Evolutionary conservation across 306 rosid species (phyloP).

Genomic region (Cotoneaster glaucophyllus): DNA sequence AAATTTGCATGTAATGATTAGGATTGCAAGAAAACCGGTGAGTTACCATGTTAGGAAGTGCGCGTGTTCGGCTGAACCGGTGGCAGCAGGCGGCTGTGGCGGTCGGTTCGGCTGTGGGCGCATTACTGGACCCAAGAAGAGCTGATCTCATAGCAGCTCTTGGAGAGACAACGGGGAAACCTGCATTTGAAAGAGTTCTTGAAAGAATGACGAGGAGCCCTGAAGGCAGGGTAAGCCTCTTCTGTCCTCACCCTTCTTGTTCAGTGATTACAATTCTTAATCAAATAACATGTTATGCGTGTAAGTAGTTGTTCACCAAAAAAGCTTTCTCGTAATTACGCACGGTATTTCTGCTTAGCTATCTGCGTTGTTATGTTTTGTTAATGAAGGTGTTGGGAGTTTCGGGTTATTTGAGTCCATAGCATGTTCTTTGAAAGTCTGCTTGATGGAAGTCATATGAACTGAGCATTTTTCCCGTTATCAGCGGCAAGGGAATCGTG

Average conservation of each 20-base stretch:
- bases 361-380: background rate
- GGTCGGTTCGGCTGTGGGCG: conserved; percentile 89
- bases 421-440: background rate
- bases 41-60: conserved; percentile 46
- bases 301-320: too few species aligned
- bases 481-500: too few species aligned
- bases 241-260: background rate
- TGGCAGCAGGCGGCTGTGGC: conserved; percentile 96
- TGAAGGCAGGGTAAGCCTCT: conserved; percentile 64
- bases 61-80: conserved; percentile 47
- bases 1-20: background rate
- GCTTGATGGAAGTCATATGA: background rate
- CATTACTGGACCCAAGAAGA: conserved; percentile 83
- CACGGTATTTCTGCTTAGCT: background rate
- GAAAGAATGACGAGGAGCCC: conserved; percentile 66
- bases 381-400: background rate
- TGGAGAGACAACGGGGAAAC: conserved; percentile 91
- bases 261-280: background rate
- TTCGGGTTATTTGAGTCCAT: background rate
- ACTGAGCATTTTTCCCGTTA: too few species aligned
- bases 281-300: background rate
- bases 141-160: conserved; percentile 94
- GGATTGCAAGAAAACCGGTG: conserved; percentile 5
- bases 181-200: conserved; percentile 81
- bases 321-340: background rate